Conservation (phyloP, 1,284 basidiomycete genomes). For the Agroathelia rolfsii region DNA sequence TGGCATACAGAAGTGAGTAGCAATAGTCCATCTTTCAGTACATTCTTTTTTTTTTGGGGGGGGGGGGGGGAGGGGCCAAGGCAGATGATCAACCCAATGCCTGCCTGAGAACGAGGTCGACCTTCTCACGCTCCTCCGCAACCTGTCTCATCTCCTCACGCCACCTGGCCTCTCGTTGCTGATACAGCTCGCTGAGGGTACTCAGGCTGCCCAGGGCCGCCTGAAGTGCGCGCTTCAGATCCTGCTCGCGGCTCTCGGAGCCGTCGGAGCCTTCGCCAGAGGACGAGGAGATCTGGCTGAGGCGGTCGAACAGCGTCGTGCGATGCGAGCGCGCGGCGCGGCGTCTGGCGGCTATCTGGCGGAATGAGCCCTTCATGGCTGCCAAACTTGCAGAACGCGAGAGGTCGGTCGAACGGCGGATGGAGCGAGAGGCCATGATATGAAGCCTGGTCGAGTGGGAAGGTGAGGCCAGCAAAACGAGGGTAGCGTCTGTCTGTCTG, state of each 20-base stretch:
- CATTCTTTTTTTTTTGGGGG: too few species aligned
- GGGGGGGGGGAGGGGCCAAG: too few species aligned
- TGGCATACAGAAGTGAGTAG: too few species aligned
- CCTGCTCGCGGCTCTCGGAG: conserved; percentile 44
- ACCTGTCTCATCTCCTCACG: conserved; percentile 57
- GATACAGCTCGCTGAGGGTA: conserved; percentile 51
- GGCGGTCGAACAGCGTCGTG: conserved; percentile 46
- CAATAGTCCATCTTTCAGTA: too few species aligned
- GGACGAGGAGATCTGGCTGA: conserved; percentile 33
- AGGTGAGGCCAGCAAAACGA: conserved; percentile 63
- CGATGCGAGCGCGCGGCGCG: conserved; percentile 38
- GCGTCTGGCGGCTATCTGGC: conserved; percentile 47
- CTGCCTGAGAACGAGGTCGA: conserved; percentile 54
- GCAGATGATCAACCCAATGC: too few species aligned
- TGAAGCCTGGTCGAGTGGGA: conserved; percentile 58
- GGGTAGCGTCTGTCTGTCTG: conserved; percentile 67
- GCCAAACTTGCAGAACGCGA: conserved; percentile 36
- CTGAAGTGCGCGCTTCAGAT: conserved; percentile 54
- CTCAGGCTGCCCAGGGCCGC: conserved; percentile 55
- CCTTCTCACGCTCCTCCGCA: conserved; percentile 53
- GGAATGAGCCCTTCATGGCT: conserved; percentile 45
- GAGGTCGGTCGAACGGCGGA: conserved; percentile 45
- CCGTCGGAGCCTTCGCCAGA: conserved; percentile 46
- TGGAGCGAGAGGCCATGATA: conserved; percentile 51
- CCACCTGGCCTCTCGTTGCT: conserved; percentile 57